Conservation (phyloP, 148 eudicot species). For the Rhododendron vialii region DNA sequence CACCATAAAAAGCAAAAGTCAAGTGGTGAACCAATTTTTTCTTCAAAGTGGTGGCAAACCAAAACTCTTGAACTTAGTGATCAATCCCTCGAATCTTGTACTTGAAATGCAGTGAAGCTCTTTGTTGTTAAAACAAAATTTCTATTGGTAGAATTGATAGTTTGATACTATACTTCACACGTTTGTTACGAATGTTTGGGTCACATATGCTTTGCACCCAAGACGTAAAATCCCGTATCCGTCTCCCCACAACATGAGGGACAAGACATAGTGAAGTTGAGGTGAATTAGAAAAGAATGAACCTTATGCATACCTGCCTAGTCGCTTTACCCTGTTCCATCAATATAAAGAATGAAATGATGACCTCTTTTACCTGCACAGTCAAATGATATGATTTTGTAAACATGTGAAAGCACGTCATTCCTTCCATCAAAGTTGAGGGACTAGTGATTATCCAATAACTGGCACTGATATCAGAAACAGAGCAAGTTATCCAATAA, state of each 20-base stretch:
- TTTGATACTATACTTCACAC: not conserved
- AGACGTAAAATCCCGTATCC: not conserved
- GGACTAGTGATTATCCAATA: no score
- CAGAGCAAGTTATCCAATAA: not conserved
- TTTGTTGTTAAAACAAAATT: not conserved
- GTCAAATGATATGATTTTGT: not conserved
- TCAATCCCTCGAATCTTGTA: not conserved
- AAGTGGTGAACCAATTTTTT: not conserved
- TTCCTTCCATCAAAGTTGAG: no score
- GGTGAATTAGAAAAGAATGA: not conserved
- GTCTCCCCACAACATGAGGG: not conserved
- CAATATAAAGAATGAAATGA: conserved; percentile 72
- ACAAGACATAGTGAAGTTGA: not conserved
- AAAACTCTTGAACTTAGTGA: not conserved
- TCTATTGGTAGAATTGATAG: not conserved
- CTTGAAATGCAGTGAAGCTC: not conserved
- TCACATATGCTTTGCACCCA: not conserved
- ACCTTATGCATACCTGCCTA: conserved; percentile 49
- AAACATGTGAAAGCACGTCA: not conserved
- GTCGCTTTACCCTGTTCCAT: conserved; percentile 97
- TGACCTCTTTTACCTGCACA: conserved; percentile 91
- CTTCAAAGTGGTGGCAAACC: not conserved
- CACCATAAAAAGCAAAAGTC: not conserved
- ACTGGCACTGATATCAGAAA: no score
- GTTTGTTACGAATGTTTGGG: not conserved